Evolutionary conservation across 140 eudicot species (phyloP).

Genomic region (Erigeron philadelphicus): DNA sequence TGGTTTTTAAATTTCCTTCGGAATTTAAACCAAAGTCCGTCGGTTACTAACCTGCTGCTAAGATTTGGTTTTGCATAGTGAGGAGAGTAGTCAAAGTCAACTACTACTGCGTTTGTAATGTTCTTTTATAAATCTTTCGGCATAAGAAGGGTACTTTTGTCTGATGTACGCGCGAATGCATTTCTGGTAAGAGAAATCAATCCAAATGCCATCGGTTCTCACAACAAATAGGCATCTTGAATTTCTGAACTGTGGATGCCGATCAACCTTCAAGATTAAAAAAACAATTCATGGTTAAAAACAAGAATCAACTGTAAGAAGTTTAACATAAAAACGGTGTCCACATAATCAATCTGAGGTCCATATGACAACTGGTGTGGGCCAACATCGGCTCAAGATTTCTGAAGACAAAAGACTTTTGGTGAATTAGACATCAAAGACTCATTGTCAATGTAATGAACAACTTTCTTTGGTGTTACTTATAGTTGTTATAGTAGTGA

Average conservation of each 20-base stretch:
- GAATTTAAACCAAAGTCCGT: conserved; percentile 7
- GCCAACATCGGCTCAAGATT: conserved; percentile 30
- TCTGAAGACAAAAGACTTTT: conserved; percentile 27
- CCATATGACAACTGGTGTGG: conserved; percentile 33
- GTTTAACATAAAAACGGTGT: conserved; percentile 8
- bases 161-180: conserved; percentile 77
- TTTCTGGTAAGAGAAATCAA: conserved; percentile 91
- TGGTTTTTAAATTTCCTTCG: conserved; percentile 3
- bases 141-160: conserved; percentile 62
- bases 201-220: conserved; percentile 85
- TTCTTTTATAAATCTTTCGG: conserved; percentile 60
- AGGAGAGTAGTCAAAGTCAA: conserved; percentile 7
- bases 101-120: conserved; percentile 76
- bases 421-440: conserved; percentile 25
- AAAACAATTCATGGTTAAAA: neutral
- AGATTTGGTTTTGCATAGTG: conserved; percentile 5
- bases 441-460: conserved; percentile 19
- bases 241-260: conserved; percentile 64
- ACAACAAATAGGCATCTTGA: conserved; percentile 86
- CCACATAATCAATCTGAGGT: conserved; percentile 13
- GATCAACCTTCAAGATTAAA: conserved; percentile 66
- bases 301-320: no score
- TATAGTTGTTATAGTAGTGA: no score
- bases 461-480: conserved; percentile 27
- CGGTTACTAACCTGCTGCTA: conserved; percentile 10